Base-by-base conservation (phyloP, 1,139 yeast species). In the Geotrichum australiense region DNA sequence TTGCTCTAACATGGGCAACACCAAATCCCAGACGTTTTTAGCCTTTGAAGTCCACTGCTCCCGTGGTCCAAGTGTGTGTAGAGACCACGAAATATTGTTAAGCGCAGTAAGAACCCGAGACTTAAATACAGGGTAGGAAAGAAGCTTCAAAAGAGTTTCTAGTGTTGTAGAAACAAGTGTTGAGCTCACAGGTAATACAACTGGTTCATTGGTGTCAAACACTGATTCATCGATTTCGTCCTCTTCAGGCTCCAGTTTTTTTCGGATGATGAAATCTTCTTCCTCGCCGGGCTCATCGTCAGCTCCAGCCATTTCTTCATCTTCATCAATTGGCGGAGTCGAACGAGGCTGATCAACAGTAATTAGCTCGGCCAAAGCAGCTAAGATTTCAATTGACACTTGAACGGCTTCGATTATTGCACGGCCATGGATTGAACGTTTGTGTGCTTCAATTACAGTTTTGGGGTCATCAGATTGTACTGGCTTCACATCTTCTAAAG, bases 341-440 rank as follows among this genome's bases (percentile, higher is more conserved):
- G 19, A 31, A 5, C 11, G 7, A 47, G 32, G 50, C 39, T 58
- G 58, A 20, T 64, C 67, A 34, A 50, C 49, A 48, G 63, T 68
- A 41, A 79, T 57, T 12, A 68, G 63, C 52, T 89, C 96, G 52
- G 84, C 73, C 5, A 80, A 66, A 1, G 91, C 80, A 1, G 96
- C 78, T 25, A 84, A 67, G 27, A 89, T 62, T 56, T 89, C 96
- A 29, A 87, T 64, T 0, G 82, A 69, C 1, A 80, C 70, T 53
- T 85, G 94, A 24, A 83, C 66, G 3, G 82, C 71, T 39, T 57
- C 79, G 36, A 81, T 62, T 38, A 74, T 70, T 32, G 73, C 63
- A 51, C 76, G 71, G 5, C 84, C 78, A 14, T 58, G 60, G 7
- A 65, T 59, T 41, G 66, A 61, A 23, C 63, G 65, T 30, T 69